phyloP scores from a whole-genome alignment of 306 rosid genomes.

The Prunus persica region DNA sequence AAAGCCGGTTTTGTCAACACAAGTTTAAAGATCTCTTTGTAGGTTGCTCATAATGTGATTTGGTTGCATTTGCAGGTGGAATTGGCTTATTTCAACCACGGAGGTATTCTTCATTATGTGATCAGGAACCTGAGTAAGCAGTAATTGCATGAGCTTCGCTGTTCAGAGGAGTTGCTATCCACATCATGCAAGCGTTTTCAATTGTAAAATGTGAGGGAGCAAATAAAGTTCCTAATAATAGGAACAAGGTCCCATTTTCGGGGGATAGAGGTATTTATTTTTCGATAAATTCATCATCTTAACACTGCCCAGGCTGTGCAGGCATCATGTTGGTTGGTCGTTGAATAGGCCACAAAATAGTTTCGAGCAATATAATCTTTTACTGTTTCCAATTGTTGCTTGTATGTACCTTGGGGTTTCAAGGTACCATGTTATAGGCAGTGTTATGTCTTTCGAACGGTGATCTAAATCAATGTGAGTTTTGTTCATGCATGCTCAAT shows the following conservation, averaged over 20 bases:
- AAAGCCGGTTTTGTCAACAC: not conserved
- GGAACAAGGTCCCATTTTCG: slow-evolving; percentile 31
- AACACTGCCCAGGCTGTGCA: slow-evolving; percentile 5
- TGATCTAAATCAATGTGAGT: not conserved
- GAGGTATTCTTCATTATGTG: slow-evolving; percentile 90
- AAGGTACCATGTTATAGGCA: slow-evolving; percentile 7
- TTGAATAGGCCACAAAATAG: slow-evolving; percentile 17
- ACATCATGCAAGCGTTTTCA: slow-evolving; percentile 11
- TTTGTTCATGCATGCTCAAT: not conserved
- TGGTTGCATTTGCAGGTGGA: slow-evolving; percentile 66
- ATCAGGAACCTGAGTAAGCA: slow-evolving; percentile 64
- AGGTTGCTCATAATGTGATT: not conserved
- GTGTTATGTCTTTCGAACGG: not conserved
- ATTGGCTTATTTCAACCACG: slow-evolving; percentile 75
- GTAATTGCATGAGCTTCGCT: slow-evolving; percentile 24
- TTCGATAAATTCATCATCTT: slow-evolving; percentile 14
- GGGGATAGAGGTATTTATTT: slow-evolving; percentile 24
- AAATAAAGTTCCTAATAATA: slow-evolving; percentile 32
- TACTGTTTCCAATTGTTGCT: slow-evolving; percentile 5
- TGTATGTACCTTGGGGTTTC: slow-evolving; percentile 2
- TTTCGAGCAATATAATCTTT: slow-evolving; percentile 4
- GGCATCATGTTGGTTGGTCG: slow-evolving; percentile 27
- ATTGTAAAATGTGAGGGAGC: slow-evolving; percentile 28
- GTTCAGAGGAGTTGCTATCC: slow-evolving; percentile 16
- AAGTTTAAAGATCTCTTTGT: not conserved